These are phyloP conservation scores for Pseudomassariella vexata DNA, from an alignment of 2,329 filamentous ascomycete species.

Conservation along the genomic window DNA sequence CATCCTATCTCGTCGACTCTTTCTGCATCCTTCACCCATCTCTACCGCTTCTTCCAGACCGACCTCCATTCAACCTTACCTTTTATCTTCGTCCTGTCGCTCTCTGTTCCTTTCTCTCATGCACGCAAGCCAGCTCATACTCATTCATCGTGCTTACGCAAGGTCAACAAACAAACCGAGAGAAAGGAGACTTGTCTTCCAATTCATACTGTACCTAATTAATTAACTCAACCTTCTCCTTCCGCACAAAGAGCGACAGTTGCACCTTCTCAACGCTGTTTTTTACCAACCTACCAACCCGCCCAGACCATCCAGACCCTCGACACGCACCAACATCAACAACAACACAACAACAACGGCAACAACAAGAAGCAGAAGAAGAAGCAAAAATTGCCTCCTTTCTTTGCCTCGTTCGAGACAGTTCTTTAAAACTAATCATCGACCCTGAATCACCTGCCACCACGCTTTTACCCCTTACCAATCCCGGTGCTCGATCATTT, in stretches of 20 bases:
- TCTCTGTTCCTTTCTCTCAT: conserved; percentile 25
- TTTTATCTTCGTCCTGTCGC: conserved; percentile 24
- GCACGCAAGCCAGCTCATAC: conserved; percentile 13
- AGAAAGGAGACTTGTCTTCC: conserved; percentile 22
- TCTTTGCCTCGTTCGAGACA: conserved; percentile 1
- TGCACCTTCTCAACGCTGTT: conserved; percentile 7
- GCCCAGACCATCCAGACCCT: no score
- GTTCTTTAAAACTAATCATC: background rate
- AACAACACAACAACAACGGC: no score
- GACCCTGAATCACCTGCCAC: conserved; percentile 3
- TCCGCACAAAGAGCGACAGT: conserved; percentile 4
- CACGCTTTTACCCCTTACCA: background rate
- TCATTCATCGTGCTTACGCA: conserved; percentile 18
- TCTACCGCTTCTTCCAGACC: conserved; percentile 19
- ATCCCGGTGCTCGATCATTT: conserved; percentile 6
- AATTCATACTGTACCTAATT: conserved; percentile 21
- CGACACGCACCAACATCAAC: conserved; percentile 10
- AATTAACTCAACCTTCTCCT: conserved; percentile 15
- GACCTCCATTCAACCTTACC: conserved; percentile 14
- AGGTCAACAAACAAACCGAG: conserved; percentile 14
- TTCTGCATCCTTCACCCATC: conserved; percentile 18
- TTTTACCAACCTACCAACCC: no score
- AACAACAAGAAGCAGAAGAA: no score
- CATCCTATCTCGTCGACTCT: conserved; percentile 14
- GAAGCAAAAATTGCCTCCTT: background rate